phyloP scores from a whole-genome alignment of 495 filamentous ascomycete genomes.

The Sordaria brevicollis region DNA sequence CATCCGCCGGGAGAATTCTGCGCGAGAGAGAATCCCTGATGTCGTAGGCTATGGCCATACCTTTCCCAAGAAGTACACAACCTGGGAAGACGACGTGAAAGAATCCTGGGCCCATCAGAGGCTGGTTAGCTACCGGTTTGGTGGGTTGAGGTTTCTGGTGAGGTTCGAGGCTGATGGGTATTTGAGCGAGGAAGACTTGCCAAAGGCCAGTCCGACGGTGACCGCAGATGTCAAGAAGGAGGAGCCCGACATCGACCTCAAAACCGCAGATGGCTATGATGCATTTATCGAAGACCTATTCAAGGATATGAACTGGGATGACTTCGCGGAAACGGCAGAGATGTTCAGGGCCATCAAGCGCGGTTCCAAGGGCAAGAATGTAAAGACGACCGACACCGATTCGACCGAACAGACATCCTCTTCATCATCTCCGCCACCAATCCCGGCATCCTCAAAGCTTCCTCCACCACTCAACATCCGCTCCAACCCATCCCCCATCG shows the following conservation, averaged over 20 bases:
- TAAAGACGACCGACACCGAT: neutral
- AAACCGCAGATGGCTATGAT: too few relatives aligned
- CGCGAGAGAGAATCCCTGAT: slow-evolving; percentile 37
- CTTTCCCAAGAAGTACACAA: slow-evolving; percentile 56
- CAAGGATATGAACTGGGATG: too few relatives aligned
- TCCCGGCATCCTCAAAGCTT: neutral
- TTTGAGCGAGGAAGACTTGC: neutral
- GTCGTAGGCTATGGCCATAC: slow-evolving; percentile 53
- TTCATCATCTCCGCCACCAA: neutral
- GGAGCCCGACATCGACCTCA: too few relatives aligned
- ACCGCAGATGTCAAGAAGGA: neutral
- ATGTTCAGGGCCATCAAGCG: neutral
- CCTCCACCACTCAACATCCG: neutral
- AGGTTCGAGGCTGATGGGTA: slow-evolving; percentile 58
- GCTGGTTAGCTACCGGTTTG: slow-evolving; percentile 48
- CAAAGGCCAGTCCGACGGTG: neutral
- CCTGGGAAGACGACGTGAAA: slow-evolving; percentile 38
- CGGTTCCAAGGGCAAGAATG: neutral
- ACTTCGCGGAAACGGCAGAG: neutral
- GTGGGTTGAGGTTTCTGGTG: slow-evolving; percentile 42
- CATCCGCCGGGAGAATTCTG: slow-evolving; percentile 46
- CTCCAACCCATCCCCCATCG: neutral
- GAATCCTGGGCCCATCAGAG: slow-evolving; percentile 53
- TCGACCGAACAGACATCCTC: neutral
- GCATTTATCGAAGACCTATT: too few relatives aligned